Evolutionary conservation across 2,329 filamentous ascomycete genomes (phyloP).

Genomic region (Diatrype stigma): DNA sequence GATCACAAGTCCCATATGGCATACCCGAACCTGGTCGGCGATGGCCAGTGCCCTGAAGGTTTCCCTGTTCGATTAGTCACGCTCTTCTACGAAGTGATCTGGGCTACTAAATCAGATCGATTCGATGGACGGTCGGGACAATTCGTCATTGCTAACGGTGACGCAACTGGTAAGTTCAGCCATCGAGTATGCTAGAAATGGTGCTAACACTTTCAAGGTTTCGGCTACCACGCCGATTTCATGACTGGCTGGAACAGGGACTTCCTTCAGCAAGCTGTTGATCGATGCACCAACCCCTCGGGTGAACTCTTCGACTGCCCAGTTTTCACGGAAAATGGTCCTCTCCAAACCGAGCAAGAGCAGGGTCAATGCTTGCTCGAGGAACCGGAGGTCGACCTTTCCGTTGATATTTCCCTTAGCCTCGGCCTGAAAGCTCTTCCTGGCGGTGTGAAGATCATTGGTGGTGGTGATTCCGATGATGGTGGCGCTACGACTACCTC

Average conservation of each 20-base stretch:
- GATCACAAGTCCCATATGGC: slow-evolving; percentile 66
- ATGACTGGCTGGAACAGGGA: slow-evolving; percentile 70
- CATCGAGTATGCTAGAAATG: neutral
- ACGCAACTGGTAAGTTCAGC: slow-evolving; percentile 58
- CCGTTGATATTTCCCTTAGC: slow-evolving; percentile 53
- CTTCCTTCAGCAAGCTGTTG: slow-evolving; percentile 67
- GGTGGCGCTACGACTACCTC: slow-evolving; percentile 5
- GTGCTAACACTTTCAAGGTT: slow-evolving; percentile 44
- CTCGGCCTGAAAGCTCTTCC: slow-evolving; percentile 53
- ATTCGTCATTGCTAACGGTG: slow-evolving; percentile 76
- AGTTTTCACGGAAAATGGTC: slow-evolving; percentile 53
- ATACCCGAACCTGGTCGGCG: slow-evolving; percentile 73
- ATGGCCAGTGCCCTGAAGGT: slow-evolving; percentile 67
- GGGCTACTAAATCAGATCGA: slow-evolving; percentile 54
- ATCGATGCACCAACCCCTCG: slow-evolving; percentile 67
- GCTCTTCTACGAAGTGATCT: slow-evolving; percentile 84
- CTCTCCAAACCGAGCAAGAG: slow-evolving; percentile 54
- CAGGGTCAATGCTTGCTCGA: slow-evolving; percentile 59
- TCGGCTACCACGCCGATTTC: slow-evolving; percentile 76
- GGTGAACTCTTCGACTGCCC: slow-evolving; percentile 71
- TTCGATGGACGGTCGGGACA: slow-evolving; percentile 61
- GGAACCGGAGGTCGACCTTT: slow-evolving; percentile 39
- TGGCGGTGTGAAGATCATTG: slow-evolving; percentile 52
- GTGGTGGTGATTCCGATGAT: slow-evolving; percentile 7
- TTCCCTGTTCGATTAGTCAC: slow-evolving; percentile 66